Conservation (phyloP, 169 alveolate species). For the Eimeria maxima region DNA sequence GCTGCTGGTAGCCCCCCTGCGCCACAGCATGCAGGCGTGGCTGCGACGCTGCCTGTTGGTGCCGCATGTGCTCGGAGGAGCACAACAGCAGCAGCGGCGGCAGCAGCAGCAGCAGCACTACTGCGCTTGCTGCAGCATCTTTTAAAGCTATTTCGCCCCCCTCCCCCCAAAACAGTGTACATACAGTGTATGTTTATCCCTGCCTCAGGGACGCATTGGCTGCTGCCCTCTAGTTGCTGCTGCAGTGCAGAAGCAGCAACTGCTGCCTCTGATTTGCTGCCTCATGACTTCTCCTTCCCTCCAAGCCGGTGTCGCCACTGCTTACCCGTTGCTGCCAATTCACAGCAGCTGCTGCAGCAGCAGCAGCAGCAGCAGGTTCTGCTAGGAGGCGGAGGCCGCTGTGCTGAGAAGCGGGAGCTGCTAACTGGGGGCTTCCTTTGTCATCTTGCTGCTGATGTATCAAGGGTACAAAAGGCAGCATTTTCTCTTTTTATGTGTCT, state of each 20-base stretch:
- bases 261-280: conserved; percentile 42
- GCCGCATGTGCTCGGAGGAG: background rate
- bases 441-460: background rate
- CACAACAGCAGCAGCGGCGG: conserved; percentile 42
- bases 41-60: background rate
- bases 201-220: conserved; percentile 56
- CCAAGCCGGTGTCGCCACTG: conserved; percentile 62
- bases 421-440: background rate
- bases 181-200: conserved; percentile 53
- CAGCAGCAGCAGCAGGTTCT: conserved; percentile 43
- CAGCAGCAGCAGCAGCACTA: conserved; percentile 46
- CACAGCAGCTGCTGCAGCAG: conserved; percentile 40
- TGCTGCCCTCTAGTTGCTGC: conserved; percentile 71
- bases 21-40: background rate
- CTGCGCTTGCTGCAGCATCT: conserved; percentile 42
- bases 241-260: conserved; percentile 55
- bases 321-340: background rate
- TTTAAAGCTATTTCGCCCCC: conserved; percentile 37
- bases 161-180: conserved; percentile 49
- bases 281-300: conserved; percentile 47
- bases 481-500: conserved; percentile 48
- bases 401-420: conserved; percentile 8
- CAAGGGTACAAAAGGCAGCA: conserved; percentile 19
- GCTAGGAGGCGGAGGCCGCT: conserved; percentile 24
- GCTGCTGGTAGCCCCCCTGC: conserved; percentile 3